Evolutionary conservation across 441 rosid species (phyloP).

Genomic region (Pelargonium citronellum): DNA sequence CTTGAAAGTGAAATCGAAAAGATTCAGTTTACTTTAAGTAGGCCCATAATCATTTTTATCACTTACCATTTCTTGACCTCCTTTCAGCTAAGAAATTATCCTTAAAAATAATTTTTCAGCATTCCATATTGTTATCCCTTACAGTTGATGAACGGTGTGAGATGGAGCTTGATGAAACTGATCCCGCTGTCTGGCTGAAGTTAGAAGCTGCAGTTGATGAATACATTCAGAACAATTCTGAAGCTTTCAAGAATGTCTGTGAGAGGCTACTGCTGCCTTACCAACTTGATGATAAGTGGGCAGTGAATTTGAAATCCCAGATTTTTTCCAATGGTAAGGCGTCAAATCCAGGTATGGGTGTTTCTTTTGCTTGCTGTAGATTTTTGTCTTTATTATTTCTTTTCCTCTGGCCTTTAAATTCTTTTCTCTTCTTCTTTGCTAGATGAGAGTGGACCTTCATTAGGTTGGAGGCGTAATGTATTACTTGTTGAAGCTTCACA

Average conservation of each 20-base stretch:
- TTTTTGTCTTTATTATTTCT: conserved; percentile 13
- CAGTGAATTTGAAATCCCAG: conserved; percentile 50
- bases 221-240: conserved; percentile 63
- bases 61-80: conserved; percentile 10
- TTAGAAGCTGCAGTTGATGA: conserved; percentile 81
- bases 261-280: conserved; percentile 71
- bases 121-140: conserved; percentile 24
- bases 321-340: conserved; percentile 38
- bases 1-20: conserved; percentile 3
- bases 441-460: conserved; percentile 59
- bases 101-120: not conserved
- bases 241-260: conserved; percentile 56
- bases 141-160: conserved; percentile 94
- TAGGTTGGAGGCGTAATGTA: conserved; percentile 93
- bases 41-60: not conserved
- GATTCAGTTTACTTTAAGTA: not conserved
- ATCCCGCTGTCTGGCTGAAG: conserved; percentile 88
- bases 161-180: conserved; percentile 99
- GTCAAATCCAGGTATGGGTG: conserved; percentile 48
- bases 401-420: conserved; percentile 21
- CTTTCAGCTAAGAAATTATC: conserved; percentile 6
- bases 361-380: conserved; percentile 11
- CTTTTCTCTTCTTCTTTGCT: conserved; percentile 22
- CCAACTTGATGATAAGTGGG: conserved; percentile 65
- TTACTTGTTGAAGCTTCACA: conserved; percentile 91